These are phyloP conservation scores for Withania somnifera DNA, from an alignment of 305 asterid genomes.

Conservation along the genomic window DNA sequence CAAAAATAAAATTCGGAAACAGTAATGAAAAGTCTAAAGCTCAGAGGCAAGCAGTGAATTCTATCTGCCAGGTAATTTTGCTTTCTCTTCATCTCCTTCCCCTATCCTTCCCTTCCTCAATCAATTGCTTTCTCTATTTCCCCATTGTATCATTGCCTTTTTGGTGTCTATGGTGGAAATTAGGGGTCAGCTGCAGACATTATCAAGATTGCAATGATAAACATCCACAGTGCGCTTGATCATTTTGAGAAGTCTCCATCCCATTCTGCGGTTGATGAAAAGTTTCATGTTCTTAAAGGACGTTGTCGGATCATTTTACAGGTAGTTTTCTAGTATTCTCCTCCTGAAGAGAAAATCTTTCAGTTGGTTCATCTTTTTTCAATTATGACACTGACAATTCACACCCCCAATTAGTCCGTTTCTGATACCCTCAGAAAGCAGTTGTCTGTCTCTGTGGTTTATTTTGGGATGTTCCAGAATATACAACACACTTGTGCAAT, in stretches of 20 bases:
- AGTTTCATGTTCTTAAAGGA: slow-evolving; percentile 62
- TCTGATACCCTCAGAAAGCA: neutral
- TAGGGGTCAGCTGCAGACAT: slow-evolving; percentile 98
- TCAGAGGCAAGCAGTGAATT: slow-evolving; percentile 97
- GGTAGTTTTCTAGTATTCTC: slow-evolving; percentile 26
- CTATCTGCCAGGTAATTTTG: slow-evolving; percentile 78
- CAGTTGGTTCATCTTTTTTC: neutral
- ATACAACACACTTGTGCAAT: neutral
- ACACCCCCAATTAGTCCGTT: neutral
- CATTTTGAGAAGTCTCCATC: slow-evolving; percentile 40
- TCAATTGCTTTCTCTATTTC: neutral
- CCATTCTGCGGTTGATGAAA: slow-evolving; percentile 34
- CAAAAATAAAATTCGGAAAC: slow-evolving; percentile 78
- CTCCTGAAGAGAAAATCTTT: neutral
- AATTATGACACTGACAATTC: neutral
- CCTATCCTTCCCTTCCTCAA: neutral
- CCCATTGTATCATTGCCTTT: neutral
- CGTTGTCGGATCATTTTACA: slow-evolving; percentile 85
- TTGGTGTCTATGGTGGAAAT: neutral
- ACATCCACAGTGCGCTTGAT: slow-evolving; percentile 51
- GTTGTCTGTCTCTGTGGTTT: neutral
- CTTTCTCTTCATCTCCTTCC: slow-evolving; percentile 8
- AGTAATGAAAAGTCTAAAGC: slow-evolving; percentile 86
- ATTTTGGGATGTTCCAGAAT: neutral
- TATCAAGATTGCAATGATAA: slow-evolving; percentile 84